Evolutionary conservation across 352 stramenopile genomes (phyloP).

Genomic region (Pythium rishiriense): DNA sequence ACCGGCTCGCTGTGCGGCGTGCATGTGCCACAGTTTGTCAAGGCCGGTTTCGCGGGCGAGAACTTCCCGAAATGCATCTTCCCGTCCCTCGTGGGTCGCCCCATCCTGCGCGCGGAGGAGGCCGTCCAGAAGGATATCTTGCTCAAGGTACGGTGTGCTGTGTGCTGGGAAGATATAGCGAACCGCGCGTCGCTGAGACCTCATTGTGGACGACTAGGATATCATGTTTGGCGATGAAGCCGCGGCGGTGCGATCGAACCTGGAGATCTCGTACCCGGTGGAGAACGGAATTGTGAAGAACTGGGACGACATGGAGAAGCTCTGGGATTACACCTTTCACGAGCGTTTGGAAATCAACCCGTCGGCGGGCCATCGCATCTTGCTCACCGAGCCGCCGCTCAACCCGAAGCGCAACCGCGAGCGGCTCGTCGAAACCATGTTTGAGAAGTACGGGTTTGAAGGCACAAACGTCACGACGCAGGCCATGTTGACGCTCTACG

Average conservation of each 20-base stretch:
- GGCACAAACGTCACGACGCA: conserved; percentile 91
- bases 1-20: not conserved
- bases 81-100: conserved; percentile 92
- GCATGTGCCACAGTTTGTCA: conserved; percentile 72
- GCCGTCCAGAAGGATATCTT: conserved; percentile 82
- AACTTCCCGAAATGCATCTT: conserved; percentile 96
- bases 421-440: conserved; percentile 92
- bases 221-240: conserved; percentile 96
- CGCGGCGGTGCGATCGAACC: conserved; percentile 84
- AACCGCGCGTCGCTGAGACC: not conserved
- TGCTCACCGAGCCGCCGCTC: conserved; percentile 92
- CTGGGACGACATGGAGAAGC: conserved; percentile 97
- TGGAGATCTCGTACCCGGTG: conserved; percentile 91
- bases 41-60: conserved; percentile 93
- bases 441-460: conserved; percentile 93
- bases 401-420: conserved; percentile 93
- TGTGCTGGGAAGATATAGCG: not conserved
- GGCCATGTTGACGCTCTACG: conserved; percentile 94
- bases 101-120: conserved; percentile 94
- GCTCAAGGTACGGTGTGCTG: conserved; percentile 53
- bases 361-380: conserved; percentile 75
- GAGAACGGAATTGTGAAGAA: conserved; percentile 97
- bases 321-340: conserved; percentile 97
- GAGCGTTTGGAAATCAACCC: conserved; percentile 84
- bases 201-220: conserved; percentile 49